Conservation (phyloP, 306 rosid genomes). For the Senna siamea region DNA sequence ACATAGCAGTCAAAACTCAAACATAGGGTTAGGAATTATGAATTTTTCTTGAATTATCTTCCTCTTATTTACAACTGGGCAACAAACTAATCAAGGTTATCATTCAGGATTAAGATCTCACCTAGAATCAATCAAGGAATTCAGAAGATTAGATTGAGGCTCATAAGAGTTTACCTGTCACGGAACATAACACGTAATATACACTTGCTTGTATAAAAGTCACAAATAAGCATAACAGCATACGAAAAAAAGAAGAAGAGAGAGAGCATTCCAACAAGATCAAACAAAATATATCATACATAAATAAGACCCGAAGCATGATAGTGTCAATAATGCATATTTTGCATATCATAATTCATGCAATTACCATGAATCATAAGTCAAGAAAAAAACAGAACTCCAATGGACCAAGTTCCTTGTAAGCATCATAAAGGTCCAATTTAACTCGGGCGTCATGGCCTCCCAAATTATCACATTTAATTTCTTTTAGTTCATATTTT, state of each 20-base stretch:
- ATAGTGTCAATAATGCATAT: background rate
- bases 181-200: background rate
- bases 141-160: background rate
- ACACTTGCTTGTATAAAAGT: background rate
- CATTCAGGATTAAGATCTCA: background rate
- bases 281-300: background rate
- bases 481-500: background rate
- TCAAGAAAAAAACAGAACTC: background rate
- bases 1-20: background rate
- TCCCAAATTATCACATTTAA: background rate
- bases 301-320: background rate
- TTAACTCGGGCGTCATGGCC: background rate
- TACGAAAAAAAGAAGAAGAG: too few species aligned
- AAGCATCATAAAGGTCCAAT: background rate
- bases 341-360: background rate
- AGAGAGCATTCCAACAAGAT: background rate
- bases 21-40: conserved; percentile 6
- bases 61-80: background rate
- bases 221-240: background rate
- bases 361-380: background rate
- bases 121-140: background rate
- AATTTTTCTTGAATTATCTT: conserved; percentile 1
- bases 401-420: background rate
- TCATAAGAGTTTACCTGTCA: background rate
- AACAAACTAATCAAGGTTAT: background rate